Conservation (phyloP, 345 rosid species). For the Eucalyptus erythrocorys region DNA sequence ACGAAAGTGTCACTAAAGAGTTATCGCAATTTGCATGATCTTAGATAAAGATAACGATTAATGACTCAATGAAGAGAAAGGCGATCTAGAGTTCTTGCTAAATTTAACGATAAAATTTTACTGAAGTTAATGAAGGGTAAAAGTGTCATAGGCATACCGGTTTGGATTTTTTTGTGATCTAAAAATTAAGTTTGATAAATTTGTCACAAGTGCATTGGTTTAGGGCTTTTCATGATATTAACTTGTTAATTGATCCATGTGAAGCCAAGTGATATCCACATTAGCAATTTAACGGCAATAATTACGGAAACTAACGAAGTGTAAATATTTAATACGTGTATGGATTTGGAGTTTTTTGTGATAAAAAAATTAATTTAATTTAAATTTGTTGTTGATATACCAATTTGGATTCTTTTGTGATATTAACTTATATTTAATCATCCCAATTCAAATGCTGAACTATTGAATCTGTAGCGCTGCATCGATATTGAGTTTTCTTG, state of each 20-base stretch:
- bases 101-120: too few species aligned
- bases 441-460: neutral
- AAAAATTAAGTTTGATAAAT: too few species aligned
- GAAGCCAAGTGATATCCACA: neutral
- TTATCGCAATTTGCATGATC: too few species aligned
- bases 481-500: neutral
- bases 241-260: neutral
- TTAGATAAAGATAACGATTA: neutral
- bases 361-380: too few species aligned
- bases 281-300: too few species aligned
- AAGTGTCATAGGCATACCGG: fast-evolving
- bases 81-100: neutral
- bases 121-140: neutral
- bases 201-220: fast-evolving
- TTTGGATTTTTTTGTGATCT: too few species aligned
- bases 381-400: neutral
- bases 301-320: neutral
- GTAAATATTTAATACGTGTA: neutral
- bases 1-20: neutral
- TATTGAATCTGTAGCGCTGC: neutral
- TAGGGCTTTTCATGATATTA: too few species aligned
- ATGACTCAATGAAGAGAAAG: neutral
- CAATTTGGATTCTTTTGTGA: neutral
- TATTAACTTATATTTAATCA: neutral
- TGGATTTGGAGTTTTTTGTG: neutral